A percentile compares a stretch with the other conserved stretches of the same genome.
Evolutionary conservation across 331 rosid genomes (phyloP).

Genomic region (Quercus lobata): DNA sequence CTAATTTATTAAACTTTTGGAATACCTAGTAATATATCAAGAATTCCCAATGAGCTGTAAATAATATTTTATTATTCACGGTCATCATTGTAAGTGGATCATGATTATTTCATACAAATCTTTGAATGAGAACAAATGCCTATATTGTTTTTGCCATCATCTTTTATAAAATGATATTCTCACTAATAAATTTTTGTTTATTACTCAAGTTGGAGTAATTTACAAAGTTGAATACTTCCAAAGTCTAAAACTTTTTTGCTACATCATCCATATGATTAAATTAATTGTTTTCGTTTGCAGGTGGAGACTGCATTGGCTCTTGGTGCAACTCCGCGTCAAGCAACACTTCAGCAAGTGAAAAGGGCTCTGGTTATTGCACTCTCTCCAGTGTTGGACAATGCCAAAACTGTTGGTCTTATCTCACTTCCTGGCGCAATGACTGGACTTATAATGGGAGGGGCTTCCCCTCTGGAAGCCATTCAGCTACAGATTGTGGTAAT

Average conservation of each 20-base stretch:
- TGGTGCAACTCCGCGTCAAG: slow-evolving; percentile 93
- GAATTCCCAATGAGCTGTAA: background rate
- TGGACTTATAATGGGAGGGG: slow-evolving; percentile 97
- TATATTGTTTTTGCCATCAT: background rate
- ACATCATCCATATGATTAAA: background rate
- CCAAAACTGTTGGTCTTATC: slow-evolving; percentile 87
- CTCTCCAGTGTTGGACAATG: slow-evolving; percentile 90
- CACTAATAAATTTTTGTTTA: too few relatives aligned
- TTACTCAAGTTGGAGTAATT: background rate
- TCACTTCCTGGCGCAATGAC: slow-evolving; percentile 98
- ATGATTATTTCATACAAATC: too few relatives aligned
- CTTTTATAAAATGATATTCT: background rate
- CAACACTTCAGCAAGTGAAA: slow-evolving; percentile 81
- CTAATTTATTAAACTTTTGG: too few relatives aligned
- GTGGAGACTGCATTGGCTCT: slow-evolving; percentile 95
- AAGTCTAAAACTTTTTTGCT: background rate
- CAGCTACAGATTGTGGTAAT: slow-evolving; percentile 90
- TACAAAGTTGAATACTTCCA: background rate
- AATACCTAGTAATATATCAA: too few relatives aligned
- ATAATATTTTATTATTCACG: background rate
- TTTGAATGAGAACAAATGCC: too few relatives aligned
- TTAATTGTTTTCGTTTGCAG: slow-evolving; percentile 22
- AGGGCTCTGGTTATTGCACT: slow-evolving; percentile 71
- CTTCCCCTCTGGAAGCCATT: slow-evolving; percentile 93
- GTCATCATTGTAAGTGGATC: too few relatives aligned